These are phyloP conservation scores for Populus pruinosa DNA, from an alignment of 345 rosid species.

Conservation along the genomic window DNA sequence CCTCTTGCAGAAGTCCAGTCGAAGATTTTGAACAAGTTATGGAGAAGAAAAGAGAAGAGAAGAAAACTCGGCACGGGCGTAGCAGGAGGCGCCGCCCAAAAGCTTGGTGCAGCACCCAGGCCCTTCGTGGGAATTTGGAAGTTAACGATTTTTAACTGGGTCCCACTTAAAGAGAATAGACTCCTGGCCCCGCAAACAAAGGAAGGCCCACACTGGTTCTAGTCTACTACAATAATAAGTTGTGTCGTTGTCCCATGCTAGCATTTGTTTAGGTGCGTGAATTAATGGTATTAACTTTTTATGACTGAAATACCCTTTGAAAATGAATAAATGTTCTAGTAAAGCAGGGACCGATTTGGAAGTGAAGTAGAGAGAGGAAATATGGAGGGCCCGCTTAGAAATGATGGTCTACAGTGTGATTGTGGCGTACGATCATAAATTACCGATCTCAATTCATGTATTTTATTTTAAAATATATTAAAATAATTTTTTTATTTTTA, in stretches of 20 bases:
- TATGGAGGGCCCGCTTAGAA: neutral
- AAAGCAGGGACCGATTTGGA: neutral
- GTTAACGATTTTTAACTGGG: neutral
- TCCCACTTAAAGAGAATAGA: neutral
- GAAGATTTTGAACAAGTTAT: neutral
- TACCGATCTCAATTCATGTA: neutral
- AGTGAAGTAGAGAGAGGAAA: neutral
- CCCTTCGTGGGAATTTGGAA: neutral
- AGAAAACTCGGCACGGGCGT: neutral
- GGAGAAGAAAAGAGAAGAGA: no score
- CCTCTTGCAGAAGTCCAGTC: no score
- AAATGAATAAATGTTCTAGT: neutral
- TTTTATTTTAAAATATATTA: no score
- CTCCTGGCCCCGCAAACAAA: neutral
- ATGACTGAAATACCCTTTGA: slow-evolving; percentile 3
- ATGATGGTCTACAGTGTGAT: neutral
- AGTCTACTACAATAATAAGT: neutral
- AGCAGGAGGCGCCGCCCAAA: neutral
- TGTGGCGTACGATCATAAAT: neutral
- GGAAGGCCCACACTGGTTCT: neutral
- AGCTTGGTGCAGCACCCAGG: neutral
- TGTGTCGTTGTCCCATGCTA: neutral
- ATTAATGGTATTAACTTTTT: neutral
- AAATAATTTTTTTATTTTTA: no score
- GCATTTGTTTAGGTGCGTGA: neutral